Conservation (phyloP, 139 green algal species). For the Tetraselmis chui region DNA sequence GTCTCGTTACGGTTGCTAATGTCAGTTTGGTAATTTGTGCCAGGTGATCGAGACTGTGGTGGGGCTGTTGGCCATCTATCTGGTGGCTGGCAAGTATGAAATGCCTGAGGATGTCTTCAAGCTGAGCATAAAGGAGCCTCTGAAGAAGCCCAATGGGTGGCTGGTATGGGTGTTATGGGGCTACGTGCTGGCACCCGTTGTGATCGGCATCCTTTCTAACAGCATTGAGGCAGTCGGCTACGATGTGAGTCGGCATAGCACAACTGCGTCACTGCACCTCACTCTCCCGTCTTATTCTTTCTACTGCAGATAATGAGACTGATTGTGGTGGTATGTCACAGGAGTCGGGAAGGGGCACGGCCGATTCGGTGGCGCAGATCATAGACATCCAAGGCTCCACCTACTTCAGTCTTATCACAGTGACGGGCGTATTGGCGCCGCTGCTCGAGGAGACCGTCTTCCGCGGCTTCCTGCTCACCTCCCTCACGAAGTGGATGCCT, state of each 20-base stretch:
- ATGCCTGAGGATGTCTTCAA: conserved; percentile 41
- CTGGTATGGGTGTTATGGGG: conserved; percentile 64
- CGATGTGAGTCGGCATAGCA: conserved; percentile 20
- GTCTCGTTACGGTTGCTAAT: not conserved
- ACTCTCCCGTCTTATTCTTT: not conserved
- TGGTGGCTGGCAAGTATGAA: conserved; percentile 9
- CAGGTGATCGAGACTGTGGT: conserved; percentile 51
- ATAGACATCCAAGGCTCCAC: conserved; percentile 54
- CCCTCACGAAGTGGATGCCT: conserved; percentile 65
- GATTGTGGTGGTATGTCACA: not conserved
- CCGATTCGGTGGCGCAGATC: conserved; percentile 65
- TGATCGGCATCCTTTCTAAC: conserved; percentile 42
- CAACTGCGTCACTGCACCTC: not conserved
- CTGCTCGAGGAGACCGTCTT: conserved; percentile 85
- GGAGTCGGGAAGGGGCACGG: conserved; percentile 47
- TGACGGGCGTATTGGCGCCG: conserved; percentile 57
- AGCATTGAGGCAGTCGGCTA: conserved; percentile 35
- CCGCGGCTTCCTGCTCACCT: conserved; percentile 81
- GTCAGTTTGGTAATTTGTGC: not conserved
- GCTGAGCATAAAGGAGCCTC: conserved; percentile 39
- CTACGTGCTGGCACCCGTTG: conserved; percentile 43
- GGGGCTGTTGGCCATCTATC: conserved; percentile 41
- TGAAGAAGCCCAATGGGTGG: conserved; percentile 60
- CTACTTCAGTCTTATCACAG: conserved; percentile 40
- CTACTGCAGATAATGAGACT: not conserved